Base-by-base conservation (phyloP, 805 yeast species). In the Sporopachydermia quercuum region DNA sequence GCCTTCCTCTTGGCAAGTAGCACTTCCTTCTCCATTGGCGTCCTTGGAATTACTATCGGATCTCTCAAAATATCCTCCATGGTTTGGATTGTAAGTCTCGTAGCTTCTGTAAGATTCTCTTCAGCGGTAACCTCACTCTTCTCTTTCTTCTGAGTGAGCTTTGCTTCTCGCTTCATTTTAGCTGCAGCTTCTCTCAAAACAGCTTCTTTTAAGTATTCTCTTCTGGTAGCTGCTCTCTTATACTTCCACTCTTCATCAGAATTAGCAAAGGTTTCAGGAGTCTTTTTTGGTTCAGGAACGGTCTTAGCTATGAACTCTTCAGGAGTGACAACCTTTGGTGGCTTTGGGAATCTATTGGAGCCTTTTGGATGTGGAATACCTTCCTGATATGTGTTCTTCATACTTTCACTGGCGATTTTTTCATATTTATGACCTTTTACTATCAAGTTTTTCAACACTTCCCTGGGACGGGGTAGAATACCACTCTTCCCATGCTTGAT, bases 31-130 rank as follows among this genome's bases (percentile, higher is more conserved):
- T 87, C 94, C 50, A 77, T 91, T 16, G 61, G 65, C 0, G 93
- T 79, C 56, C 94, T 70, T 37, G 61, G 71, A 52, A 80, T 70
- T 66, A 87, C 71, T 44, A 85, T 60, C 13, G 89, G 82, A 2
- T 82, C 83, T 16, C 68, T 56, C 44, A 83, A 57, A 46, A 75
- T 66, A 33, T 70, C 66, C 49, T 79, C 85, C 42, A 86, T 64
- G 1, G 94, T 80, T 37, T 96, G 96, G 39, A 84, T 63, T 1
- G 94, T 83, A 51, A 78, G 68, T 49, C 65, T 46, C 38, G 74
- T 66, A 16, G 84, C 78, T 27, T 48, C 52, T 3, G 61, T 52
- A 15, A 57, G 52, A 44, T 61, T 56, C n/a, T 47, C 47, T 33
- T 54, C 48, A 37, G 51, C 52, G n/a, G 57, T 53, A 13, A 53